phyloP scores from a whole-genome alignment of 306 rosid species.

The Elaeagnus macrophylla region DNA sequence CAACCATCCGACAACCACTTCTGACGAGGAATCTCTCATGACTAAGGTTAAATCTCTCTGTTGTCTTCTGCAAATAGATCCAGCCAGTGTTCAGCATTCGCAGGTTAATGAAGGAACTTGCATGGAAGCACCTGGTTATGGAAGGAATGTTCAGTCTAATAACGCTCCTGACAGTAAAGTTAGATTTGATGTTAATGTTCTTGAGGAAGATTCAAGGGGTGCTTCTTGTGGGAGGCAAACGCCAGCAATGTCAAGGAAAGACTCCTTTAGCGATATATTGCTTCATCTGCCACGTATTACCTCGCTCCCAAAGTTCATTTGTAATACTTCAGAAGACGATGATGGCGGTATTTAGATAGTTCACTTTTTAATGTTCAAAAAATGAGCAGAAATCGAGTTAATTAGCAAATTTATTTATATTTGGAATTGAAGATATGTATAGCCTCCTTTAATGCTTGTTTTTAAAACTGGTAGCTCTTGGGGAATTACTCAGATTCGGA shows the following conservation, averaged over 20 bases:
- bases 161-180: conserved; percentile 13
- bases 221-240: conserved; percentile 32
- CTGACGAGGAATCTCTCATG: conserved; percentile 82
- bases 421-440: too few species aligned
- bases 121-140: conserved; percentile 25
- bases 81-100: conserved; percentile 30
- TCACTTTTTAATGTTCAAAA: conserved; percentile 4
- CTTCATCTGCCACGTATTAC: conserved; percentile 71
- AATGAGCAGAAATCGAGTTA: conserved; percentile 6
- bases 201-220: conserved; percentile 37
- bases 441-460: too few species aligned
- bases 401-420: neutral
- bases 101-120: conserved; percentile 19
- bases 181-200: conserved; percentile 22
- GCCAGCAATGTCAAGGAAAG: conserved; percentile 62
- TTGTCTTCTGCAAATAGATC: conserved; percentile 75
- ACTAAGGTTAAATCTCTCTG: conserved; percentile 79
- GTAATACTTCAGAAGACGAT: conserved; percentile 57
- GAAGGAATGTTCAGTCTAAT: conserved; percentile 25
- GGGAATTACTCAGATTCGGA: too few species aligned
- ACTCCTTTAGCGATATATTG: conserved; percentile 63
- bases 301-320: conserved; percentile 65
- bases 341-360: conserved; percentile 11
- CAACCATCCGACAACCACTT: conserved; percentile 45
- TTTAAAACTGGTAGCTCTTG: too few species aligned